A percentile compares a stretch with the other conserved stretches of the same genome.
Evolutionary conservation across 164 flowering plant genomes (phyloP).

Genomic region (Umbellularia californica): DNA sequence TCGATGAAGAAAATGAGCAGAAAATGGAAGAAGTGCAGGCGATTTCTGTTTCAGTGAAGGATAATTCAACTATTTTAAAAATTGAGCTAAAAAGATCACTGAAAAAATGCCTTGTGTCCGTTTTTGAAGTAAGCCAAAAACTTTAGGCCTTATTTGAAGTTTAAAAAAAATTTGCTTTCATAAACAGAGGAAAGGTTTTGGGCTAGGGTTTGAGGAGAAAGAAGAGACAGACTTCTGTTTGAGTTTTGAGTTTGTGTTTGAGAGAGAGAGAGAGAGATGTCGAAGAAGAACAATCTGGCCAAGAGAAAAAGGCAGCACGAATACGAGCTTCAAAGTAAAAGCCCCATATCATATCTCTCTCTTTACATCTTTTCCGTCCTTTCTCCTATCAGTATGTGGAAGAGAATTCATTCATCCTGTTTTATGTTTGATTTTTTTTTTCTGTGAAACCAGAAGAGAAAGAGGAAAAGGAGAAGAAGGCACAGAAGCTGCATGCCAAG

Average conservation of each 20-base stretch:
- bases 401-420: background rate
- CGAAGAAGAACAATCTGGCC: slow-evolving; percentile 84
- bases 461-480: slow-evolving; percentile 59
- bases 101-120: too few species aligned
- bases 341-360: background rate
- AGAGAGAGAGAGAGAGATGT: slow-evolving; percentile 39
- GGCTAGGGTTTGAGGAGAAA: background rate
- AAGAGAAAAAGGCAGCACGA: slow-evolving; percentile 68
- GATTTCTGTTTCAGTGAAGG: too few species aligned
- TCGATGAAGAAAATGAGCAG: too few species aligned
- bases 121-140: too few species aligned
- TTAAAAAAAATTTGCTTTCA: background rate
- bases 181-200: background rate
- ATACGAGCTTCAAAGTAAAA: slow-evolving; percentile 63
- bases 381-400: background rate
- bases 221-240: background rate
- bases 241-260: too few species aligned
- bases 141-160: too few species aligned
- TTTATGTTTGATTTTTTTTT: background rate
- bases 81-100: too few species aligned
- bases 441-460: slow-evolving; percentile 54
- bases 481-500: slow-evolving; percentile 71
- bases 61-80: too few species aligned
- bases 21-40: too few species aligned
- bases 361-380: background rate